Conservation (phyloP, 306 rosid species). For the Rosa multiflora region DNA sequence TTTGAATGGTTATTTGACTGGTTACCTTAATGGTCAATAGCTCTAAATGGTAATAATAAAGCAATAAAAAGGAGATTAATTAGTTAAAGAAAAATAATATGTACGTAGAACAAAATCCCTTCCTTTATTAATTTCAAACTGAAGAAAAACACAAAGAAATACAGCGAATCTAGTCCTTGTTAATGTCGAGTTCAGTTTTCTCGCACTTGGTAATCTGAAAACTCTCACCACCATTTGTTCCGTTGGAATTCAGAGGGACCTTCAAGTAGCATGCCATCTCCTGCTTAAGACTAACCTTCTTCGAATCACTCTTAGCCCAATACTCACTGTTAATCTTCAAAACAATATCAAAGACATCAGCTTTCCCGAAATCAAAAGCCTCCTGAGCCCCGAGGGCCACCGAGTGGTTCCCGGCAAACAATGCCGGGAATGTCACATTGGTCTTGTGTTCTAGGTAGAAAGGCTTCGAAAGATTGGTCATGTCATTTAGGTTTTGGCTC, state of each 20-base stretch:
- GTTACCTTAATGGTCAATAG: too few species aligned
- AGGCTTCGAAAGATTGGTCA: background rate
- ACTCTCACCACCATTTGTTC: background rate
- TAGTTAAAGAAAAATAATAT: background rate
- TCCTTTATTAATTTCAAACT: background rate
- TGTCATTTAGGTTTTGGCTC: background rate
- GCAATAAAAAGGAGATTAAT: background rate
- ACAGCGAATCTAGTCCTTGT: background rate
- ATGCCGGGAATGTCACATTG: background rate
- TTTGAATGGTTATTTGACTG: background rate
- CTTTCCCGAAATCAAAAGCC: background rate
- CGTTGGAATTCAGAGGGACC: slow-evolving; percentile 3
- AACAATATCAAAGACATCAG: background rate
- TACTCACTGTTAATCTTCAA: background rate
- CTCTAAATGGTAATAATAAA: too few species aligned
- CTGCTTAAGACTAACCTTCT: background rate
- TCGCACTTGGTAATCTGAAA: background rate
- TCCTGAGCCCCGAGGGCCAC: background rate
- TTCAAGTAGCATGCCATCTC: slow-evolving; percentile 5
- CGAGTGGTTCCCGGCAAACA: background rate
- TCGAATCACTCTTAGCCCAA: background rate
- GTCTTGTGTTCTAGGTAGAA: background rate
- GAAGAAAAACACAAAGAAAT: background rate
- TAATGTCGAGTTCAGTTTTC: background rate
- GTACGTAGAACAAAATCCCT: background rate